Conservation (phyloP, 805 yeast species). For the Candida multigemmis region DNA sequence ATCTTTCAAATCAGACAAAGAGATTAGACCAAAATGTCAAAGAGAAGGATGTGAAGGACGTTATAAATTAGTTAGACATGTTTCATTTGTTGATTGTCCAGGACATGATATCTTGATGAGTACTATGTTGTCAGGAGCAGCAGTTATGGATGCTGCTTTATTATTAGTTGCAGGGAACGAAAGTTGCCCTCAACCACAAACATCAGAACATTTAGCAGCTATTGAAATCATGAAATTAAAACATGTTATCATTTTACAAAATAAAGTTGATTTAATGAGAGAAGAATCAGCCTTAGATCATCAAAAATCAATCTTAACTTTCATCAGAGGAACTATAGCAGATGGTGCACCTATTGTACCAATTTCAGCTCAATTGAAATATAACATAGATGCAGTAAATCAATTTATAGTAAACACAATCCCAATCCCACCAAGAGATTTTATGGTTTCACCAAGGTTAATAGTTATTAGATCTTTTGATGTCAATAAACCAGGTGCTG, state of each 20-base stretch:
- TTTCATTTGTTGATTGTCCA: slow-evolving; percentile 98
- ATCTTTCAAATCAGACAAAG: slow-evolving; percentile 91
- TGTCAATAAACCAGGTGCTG: slow-evolving; percentile 98
- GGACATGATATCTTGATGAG: slow-evolving; percentile 99
- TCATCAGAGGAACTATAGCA: slow-evolving; percentile 96
- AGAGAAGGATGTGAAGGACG: slow-evolving; percentile 85
- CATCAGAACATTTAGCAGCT: slow-evolving; percentile 98
- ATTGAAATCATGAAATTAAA: slow-evolving; percentile 98
- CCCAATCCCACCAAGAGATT: slow-evolving; percentile 96
- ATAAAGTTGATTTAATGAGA: slow-evolving; percentile 97
- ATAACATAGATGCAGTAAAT: slow-evolving; percentile 97
- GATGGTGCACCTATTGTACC: slow-evolving; percentile 99
- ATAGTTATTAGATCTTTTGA: slow-evolving; percentile 98
- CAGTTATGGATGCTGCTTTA: slow-evolving; percentile 99
- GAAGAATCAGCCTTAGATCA: slow-evolving; percentile 95
- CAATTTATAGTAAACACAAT: slow-evolving; percentile 91
- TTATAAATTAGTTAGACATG: slow-evolving; percentile 88
- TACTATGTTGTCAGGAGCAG: slow-evolving; percentile 99
- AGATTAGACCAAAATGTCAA: slow-evolving; percentile 87
- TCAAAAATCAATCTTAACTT: slow-evolving; percentile 82
- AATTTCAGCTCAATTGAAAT: slow-evolving; percentile 96
- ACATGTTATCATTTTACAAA: slow-evolving; percentile 92
- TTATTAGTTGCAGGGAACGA: slow-evolving; percentile 96
- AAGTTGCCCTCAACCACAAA: slow-evolving; percentile 99
- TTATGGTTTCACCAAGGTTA: slow-evolving; percentile 85